A percentile compares a stretch with the other conserved stretches of the same genome.
phyloP scores from a whole-genome alignment of 345 rosid species.

The Laguncularia racemosa region DNA sequence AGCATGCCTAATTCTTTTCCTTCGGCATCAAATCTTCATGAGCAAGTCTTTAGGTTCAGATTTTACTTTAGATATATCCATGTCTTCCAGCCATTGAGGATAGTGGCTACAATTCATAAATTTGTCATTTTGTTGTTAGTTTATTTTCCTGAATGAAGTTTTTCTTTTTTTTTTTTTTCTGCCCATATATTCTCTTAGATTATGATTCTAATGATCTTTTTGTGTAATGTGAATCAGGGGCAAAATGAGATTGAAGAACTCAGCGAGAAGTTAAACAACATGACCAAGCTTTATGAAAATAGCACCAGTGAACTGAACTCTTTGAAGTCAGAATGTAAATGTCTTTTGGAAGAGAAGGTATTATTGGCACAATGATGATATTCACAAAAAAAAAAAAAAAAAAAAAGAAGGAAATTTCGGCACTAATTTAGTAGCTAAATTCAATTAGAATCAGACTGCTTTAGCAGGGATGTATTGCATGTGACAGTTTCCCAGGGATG shows the following conservation, averaged over 20 bases:
- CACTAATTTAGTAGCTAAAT: background rate
- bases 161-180: too few relatives aligned
- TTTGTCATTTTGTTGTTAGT: too few relatives aligned
- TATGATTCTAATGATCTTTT: background rate
- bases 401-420: background rate
- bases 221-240: conserved; percentile 32
- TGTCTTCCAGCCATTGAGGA: too few relatives aligned
- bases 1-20: too few relatives aligned
- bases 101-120: too few relatives aligned
- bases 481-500: too few relatives aligned
- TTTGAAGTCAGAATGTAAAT: conserved; percentile 45
- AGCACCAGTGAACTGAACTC: conserved; percentile 46
- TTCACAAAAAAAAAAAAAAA: background rate
- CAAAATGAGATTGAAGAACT: conserved; percentile 42
- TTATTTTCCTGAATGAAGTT: too few relatives aligned
- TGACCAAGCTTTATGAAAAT: conserved; percentile 35
- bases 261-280: conserved; percentile 38
- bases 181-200: background rate
- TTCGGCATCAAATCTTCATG: too few relatives aligned
- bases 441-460: too few relatives aligned
- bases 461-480: too few relatives aligned
- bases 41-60: too few relatives aligned
- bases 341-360: conserved; percentile 64
- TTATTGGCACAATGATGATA: conserved; percentile 1
- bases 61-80: too few relatives aligned